These are phyloP conservation scores for Floccularia luteovirens DNA, from an alignment of 768 basidiomycete genomes.

Conservation along the genomic window DNA sequence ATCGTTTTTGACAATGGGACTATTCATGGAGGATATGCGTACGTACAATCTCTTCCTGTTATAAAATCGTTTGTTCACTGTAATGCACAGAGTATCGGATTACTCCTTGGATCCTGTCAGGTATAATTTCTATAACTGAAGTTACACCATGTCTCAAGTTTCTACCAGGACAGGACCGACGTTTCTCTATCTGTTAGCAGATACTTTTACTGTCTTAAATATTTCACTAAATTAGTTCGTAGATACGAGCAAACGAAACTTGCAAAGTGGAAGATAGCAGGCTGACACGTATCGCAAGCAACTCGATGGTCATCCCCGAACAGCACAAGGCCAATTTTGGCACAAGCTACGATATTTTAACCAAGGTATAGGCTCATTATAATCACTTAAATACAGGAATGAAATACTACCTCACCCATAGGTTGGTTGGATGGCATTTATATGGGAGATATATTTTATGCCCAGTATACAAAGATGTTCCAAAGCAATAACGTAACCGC, in stretches of 20 bases:
- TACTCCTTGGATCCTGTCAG: constrained; percentile 28
- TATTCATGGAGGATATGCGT: constrained; percentile 30
- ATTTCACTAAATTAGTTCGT: background rate
- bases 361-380: constrained; percentile 21
- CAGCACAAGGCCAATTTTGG: constrained; percentile 38
- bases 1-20: constrained; percentile 30
- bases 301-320: constrained; percentile 35
- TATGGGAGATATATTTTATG: constrained; percentile 39
- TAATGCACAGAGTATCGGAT: constrained; percentile 17
- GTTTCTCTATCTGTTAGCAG: constrained; percentile 3
- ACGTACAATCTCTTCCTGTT: constrained; percentile 6
- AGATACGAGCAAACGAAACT: constrained; percentile 26
- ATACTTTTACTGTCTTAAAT: background rate
- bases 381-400: background rate
- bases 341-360: constrained; percentile 34
- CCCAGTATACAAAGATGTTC: constrained; percentile 27
- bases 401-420: no score
- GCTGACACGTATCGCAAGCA: constrained; percentile 30
- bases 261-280: constrained; percentile 31
- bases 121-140: constrained; percentile 9
- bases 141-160: background rate
- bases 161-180: constrained; percentile 2
- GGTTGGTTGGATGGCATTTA: constrained; percentile 40
- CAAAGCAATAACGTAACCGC: constrained; percentile 27
- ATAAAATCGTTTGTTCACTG: background rate